Base-by-base conservation (phyloP, 2,329 filamentous ascomycete genomes). In the Ophiosphaerella herpotricha region DNA sequence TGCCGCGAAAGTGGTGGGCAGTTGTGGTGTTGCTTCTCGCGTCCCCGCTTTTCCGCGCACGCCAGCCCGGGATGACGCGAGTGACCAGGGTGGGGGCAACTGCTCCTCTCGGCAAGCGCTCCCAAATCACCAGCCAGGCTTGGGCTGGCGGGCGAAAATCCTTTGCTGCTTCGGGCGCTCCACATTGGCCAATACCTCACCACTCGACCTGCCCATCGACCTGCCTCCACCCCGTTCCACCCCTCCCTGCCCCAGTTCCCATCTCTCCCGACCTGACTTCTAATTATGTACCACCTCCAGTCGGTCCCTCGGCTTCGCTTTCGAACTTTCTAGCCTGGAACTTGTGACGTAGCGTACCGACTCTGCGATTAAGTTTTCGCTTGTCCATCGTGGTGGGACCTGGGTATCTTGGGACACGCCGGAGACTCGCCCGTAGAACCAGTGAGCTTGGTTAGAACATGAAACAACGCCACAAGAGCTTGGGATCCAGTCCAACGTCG, bases 81-180 rank as follows among this genome's bases (percentile, higher is more conserved):
- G 36, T 46, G 39, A 29, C 12, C 29, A 44, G 45, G 36, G 46
- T 50, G 43, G 39, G 39, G 50, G 26, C 48, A 26, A 40, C 49
- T 44, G 46, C 57, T 64, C 60, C 60, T 64, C 59, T 63, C 47
- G 52, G 48, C 33, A 50, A n/a, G 44, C 39, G 43, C 32, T 36
- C 42, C 60, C 55, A 55, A 58, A 50, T 34, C 35, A 39, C 11
- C 49, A 50, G 39, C 44, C 39, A 24, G 24, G 18, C 41, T 26
- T 24, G n/a, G 32, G 14, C 36, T 26, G 44, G 39, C 43, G 37
- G 32, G 39, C 32, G 35, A 39, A 46, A 48, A 48, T 43, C 58
- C 55, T 55, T 46, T 64, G 40, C 57, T 51, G 23, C 43, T 58
- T 60, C 43, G 29, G 50, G 54, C 41, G 16, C 18, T 21, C 18